Conservation (phyloP, 305 asterid genomes). For the Fraxinus sp. region DNA sequence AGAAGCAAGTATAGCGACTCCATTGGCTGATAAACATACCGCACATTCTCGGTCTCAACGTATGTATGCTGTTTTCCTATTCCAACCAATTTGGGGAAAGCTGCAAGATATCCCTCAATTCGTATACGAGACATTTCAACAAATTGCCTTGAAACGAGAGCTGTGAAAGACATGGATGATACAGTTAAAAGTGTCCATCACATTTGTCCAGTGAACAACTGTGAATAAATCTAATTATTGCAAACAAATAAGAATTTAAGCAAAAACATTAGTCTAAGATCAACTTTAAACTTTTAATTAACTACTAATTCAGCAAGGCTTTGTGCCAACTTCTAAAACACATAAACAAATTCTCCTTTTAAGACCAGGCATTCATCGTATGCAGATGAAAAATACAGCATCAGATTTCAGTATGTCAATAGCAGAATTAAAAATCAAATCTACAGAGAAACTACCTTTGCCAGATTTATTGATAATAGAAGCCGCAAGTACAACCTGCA, state of each 20-base stretch:
- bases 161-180: slow-evolving; percentile 39
- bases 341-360: neutral
- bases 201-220: neutral
- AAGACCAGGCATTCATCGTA: neutral
- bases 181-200: slow-evolving; percentile 17
- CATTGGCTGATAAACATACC: slow-evolving; percentile 75
- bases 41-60: slow-evolving; percentile 79
- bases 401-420: neutral
- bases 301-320: neutral
- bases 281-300: neutral
- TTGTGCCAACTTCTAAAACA: neutral
- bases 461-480: slow-evolving; percentile 65
- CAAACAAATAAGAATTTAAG: neutral
- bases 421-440: neutral
- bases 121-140: slow-evolving; percentile 84
- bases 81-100: slow-evolving; percentile 78
- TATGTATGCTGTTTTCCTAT: slow-evolving; percentile 76
- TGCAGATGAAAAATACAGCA: neutral
- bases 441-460: slow-evolving; percentile 46
- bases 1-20: slow-evolving; percentile 71
- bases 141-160: slow-evolving; percentile 71
- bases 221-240: neutral
- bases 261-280: neutral
- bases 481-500: slow-evolving; percentile 77
- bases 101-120: slow-evolving; percentile 81